Base-by-base conservation (phyloP, 2,329 filamentous ascomycete species). In the Aschersonia sp. region DNA sequence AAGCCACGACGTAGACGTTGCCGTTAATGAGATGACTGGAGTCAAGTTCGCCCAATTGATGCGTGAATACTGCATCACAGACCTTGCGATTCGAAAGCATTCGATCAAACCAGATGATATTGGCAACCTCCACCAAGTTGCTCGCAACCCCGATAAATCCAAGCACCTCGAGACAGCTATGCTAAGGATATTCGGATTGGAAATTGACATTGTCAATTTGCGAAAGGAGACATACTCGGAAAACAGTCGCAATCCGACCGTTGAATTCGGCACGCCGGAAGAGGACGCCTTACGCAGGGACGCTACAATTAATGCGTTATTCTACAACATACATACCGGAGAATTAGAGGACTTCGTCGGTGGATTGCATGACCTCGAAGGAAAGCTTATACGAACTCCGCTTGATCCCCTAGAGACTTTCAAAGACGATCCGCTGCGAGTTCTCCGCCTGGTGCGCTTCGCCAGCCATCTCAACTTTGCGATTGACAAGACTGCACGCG, bases 291-390 rank as follows among this genome's bases (percentile, higher is more conserved):
- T 88, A 54, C 81, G 90, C 29, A 80, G 90, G 44, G 90, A 98
- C 69, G 89, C 90, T 29, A 96, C 88, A 0, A 81, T 97, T 51
- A 98, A 98, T 61, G 87, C 92, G 30, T 77, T 98, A 52, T 97
- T 97, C 67, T 97, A 92, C 70, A 97, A 97, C 57, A 69, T 98
- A 40, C 81, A 89, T 58, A 87, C 83, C 1, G 75, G 78, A 35
- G 57, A 74, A 50, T 76, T 97, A 37, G 90, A 97, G 63, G 92
- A 98, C 61, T 84, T 94, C 51, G 94, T 87, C 0, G 75, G 76
- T 6, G 90, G 92, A 0, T 68, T 94, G 37, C 60, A 75, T 6
- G 90, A 97, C 59, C 79, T 97, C 78, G 63, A 72, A 35, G 68
- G 71, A 2, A 76, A 78, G 51, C 68, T 89, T 45, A 88, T 98